Evolutionary conservation across 768 basidiomycete genomes (phyloP).

Genomic region (Lactarius psammicola): DNA sequence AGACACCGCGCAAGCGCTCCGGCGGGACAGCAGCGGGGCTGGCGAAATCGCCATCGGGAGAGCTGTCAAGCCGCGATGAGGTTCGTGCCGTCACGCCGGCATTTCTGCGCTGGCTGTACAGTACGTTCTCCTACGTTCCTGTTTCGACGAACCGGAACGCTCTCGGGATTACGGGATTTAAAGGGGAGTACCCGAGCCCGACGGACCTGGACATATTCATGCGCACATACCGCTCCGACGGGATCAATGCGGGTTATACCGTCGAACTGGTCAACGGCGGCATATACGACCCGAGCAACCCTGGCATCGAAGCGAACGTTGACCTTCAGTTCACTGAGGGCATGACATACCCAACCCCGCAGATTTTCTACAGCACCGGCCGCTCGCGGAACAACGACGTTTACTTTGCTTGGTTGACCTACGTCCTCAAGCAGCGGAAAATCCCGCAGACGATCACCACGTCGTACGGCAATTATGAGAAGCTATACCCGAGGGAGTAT

Average conservation of each 20-base stretch:
- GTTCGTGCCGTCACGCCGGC: not conserved
- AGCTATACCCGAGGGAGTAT: not conserved
- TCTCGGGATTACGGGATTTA: not conserved
- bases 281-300: not conserved
- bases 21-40: too few species aligned
- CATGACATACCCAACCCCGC: not conserved
- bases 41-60: too few species aligned
- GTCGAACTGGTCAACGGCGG: not conserved
- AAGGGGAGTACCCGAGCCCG: not conserved
- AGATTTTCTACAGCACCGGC: not conserved
- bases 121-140: not conserved
- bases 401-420: not conserved
- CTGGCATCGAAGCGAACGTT: not conserved
- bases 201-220: not conserved
- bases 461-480: not conserved
- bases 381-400: not conserved
- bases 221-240: not conserved
- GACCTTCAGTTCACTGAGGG: not conserved
- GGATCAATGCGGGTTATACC: not conserved
- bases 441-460: not conserved
- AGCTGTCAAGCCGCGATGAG: too few species aligned
- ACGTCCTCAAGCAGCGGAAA: not conserved
- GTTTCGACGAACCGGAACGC: not conserved
- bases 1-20: too few species aligned
- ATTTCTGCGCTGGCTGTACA: not conserved